Percentiles rank a stretch among this genome's conserved stretches.
phyloP scores from a whole-genome alignment of 805 yeast genomes.

The Kazachstania martiniae region DNA sequence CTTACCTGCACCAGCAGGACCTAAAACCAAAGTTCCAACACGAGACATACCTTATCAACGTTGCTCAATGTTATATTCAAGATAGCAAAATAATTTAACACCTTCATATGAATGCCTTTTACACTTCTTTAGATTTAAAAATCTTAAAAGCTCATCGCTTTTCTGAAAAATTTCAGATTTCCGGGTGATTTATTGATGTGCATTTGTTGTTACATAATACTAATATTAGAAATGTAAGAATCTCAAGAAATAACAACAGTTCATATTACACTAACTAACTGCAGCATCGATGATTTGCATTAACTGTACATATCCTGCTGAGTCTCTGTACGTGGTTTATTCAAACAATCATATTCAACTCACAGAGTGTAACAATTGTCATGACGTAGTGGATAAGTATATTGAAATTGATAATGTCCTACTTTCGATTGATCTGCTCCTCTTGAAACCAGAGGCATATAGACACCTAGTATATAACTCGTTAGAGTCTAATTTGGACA shows the following conservation, averaged over 20 bases:
- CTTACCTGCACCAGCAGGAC: conserved; percentile 98
- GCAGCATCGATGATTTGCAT: conserved; percentile 72
- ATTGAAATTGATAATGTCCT: conserved; percentile 83
- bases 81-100: too few relatives aligned
- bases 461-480: conserved; percentile 78
- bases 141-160: too few relatives aligned
- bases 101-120: too few relatives aligned
- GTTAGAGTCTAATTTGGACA: conserved; percentile 22
- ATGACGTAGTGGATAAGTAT: conserved; percentile 74
- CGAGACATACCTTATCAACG: conserved; percentile 53
- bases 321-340: conserved; percentile 57
- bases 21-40: conserved; percentile 86
- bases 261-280: too few relatives aligned
- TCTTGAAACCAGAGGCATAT: conserved; percentile 79
- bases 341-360: conserved; percentile 70
- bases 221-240: too few relatives aligned
- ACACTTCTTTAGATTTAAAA: too few relatives aligned
- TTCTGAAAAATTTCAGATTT: too few relatives aligned
- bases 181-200: too few relatives aligned
- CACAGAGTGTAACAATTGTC: conserved; percentile 65
- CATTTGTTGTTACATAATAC: too few relatives aligned
- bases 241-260: too few relatives aligned
- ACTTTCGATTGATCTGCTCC: conserved; percentile 69
- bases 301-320: conserved; percentile 65
- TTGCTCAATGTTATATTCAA: not conserved